Evolutionary conservation across 345 rosid genomes (phyloP), one percentile per base, ranked within the genome.

Genomic region (Isatis tinctoria): DNA sequence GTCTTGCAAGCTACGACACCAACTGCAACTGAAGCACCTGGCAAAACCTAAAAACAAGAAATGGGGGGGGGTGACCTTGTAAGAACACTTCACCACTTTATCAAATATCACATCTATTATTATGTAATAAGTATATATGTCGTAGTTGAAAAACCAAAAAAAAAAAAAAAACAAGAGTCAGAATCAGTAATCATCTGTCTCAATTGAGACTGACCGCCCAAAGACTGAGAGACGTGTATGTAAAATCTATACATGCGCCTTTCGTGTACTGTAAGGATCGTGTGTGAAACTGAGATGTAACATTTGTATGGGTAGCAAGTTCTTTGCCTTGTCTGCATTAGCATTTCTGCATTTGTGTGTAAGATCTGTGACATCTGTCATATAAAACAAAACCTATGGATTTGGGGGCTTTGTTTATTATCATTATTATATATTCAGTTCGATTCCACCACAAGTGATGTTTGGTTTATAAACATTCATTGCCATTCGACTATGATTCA

Each of bases 1-100:
- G 99, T 41, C 89, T 94, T 10, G 98, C 93, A 20, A 91, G 86
- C 67, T 94, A 94, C 3, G 96, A 87, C 75, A 94, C 96, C 26
- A 90, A 88, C 79, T 94, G 98, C 83, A 82, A 83, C 26, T 94
- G 78, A 87, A 63, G 44, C 53, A 62, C 48, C 24, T 11, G 22
- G 56, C 63, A 9, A 47, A 40, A 59, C 53, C 67, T 18, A 53
- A 64, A 60, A 70, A 1, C 62, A 45, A 48, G 76, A 49, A 63
- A 28, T 53, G 52, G 59, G 80, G 52, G 59, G 80, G 80, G 80
- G 67, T 77, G 80, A 58, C 76, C 76, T 65, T 58, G 76, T 66
- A 58, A 77, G 80, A 77, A 70, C 80, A 64, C 80, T 70, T 76
- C 71, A 56, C 76, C 67, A 64, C 60, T 37, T 64, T 59, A 77